phyloP scores from a whole-genome alignment of 2,329 filamentous ascomycete species.

The Ascochyta koolunga region DNA sequence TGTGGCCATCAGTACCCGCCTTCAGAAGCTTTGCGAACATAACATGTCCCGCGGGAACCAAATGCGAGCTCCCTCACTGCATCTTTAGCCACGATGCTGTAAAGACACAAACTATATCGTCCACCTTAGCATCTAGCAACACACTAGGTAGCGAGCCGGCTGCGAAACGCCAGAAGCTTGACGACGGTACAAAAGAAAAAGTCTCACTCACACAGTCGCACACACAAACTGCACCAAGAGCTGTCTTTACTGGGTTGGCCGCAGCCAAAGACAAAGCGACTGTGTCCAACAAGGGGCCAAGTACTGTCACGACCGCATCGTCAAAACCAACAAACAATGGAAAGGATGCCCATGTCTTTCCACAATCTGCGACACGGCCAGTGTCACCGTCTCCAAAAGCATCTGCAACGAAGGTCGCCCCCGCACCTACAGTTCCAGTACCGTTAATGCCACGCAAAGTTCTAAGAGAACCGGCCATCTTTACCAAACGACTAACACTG shows the following conservation, averaged over 20 bases:
- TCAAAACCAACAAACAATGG: slow-evolving; percentile 11
- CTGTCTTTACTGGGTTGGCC: slow-evolving; percentile 35
- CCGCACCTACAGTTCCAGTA: slow-evolving; percentile 51
- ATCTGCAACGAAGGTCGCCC: slow-evolving; percentile 15
- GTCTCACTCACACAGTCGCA: not conserved
- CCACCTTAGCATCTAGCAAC: slow-evolving; percentile 4
- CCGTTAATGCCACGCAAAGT: slow-evolving; percentile 71
- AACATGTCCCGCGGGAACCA: slow-evolving; percentile 57
- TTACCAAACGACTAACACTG: slow-evolving; percentile 40
- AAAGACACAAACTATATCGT: slow-evolving; percentile 6
- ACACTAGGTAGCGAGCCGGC: slow-evolving; percentile 19
- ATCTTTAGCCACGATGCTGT: slow-evolving; percentile 62
- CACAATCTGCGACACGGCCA: slow-evolving; percentile 34
- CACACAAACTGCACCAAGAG: slow-evolving; percentile 11
- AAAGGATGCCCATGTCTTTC: slow-evolving; percentile 12
- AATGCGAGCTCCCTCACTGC: slow-evolving; percentile 62
- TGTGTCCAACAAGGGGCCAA: slow-evolving; percentile 13
- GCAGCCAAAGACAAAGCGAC: slow-evolving; percentile 20
- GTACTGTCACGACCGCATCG: not conserved
- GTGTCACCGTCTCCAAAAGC: slow-evolving; percentile 41
- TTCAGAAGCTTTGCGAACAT: slow-evolving; percentile 34
- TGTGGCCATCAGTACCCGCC: slow-evolving; percentile 40
- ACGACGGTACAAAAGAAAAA: slow-evolving; percentile 21
- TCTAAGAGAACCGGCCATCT: slow-evolving; percentile 54
- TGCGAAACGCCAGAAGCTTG: slow-evolving; percentile 42